Percentiles rank a stretch among this genome's conserved stretches.
phyloP scores from a whole-genome alignment of 1,139 yeast genomes.

The Lodderomyces metapsilosis region DNA sequence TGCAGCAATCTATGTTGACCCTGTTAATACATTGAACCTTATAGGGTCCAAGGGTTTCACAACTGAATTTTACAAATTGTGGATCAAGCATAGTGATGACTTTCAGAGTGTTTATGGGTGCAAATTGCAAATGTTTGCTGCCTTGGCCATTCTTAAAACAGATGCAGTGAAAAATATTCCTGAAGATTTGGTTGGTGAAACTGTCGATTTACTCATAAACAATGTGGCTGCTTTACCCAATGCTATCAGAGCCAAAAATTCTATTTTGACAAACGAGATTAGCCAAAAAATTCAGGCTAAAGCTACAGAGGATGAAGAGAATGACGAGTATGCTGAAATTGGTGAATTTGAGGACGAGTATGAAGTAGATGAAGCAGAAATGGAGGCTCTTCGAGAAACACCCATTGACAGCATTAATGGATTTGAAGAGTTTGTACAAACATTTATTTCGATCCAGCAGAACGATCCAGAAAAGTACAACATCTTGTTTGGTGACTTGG shows the following conservation, averaged over 20 bases:
- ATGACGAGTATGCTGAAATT: conserved; percentile 23
- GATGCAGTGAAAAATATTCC: conserved; percentile 27
- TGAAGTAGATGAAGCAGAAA: conserved; percentile 52
- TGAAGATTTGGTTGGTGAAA: conserved; percentile 41
- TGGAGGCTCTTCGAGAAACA: conserved; percentile 53
- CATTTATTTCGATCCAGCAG: conserved; percentile 30
- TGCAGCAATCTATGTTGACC: conserved; percentile 40
- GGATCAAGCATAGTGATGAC: conserved; percentile 48
- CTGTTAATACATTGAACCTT: conserved; percentile 36
- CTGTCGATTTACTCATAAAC: conserved; percentile 40
- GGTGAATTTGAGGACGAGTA: conserved; percentile 33
- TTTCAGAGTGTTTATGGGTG: conserved; percentile 58
- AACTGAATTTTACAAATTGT: conserved; percentile 41
- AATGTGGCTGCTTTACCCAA: conserved; percentile 46
- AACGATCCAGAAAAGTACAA: conserved; percentile 33
- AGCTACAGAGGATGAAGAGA: conserved; percentile 20
- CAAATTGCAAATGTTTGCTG: conserved; percentile 50
- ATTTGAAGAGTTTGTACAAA: conserved; percentile 40
- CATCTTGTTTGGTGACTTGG: conserved; percentile 38
- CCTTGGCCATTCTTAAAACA: conserved; percentile 32
- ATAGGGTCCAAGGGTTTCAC: conserved; percentile 38
- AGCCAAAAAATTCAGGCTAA: conserved; percentile 26
- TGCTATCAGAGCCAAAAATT: conserved; percentile 47
- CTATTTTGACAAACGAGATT: conserved; percentile 38
- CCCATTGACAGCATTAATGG: conserved; percentile 52